Conservation (phyloP, 768 basidiomycete species). For the Trametes villosa region DNA sequence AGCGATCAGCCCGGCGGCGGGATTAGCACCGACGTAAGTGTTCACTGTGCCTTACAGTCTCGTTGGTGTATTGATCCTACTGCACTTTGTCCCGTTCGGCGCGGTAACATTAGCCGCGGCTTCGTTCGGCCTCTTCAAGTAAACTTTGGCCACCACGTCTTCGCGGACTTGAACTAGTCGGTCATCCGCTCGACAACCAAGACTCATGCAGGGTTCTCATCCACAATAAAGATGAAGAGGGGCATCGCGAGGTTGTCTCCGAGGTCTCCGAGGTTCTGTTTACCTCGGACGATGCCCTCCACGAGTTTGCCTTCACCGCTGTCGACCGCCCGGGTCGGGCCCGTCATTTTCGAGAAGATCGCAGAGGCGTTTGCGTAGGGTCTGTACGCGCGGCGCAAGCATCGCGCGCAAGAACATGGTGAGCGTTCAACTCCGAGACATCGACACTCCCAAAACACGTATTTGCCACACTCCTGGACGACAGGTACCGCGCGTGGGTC, state of each 20-base stretch:
- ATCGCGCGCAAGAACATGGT: constrained; percentile 49
- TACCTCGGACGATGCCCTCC: constrained; percentile 17
- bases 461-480: constrained; percentile 33
- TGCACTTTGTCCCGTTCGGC: constrained; percentile 49
- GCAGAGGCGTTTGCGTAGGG: constrained; percentile 41
- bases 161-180: constrained; percentile 39
- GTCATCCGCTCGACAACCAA: constrained; percentile 38
- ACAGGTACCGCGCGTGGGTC: constrained; percentile 35
- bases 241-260: constrained; percentile 26
- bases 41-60: constrained; percentile 4
- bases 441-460: constrained; percentile 36
- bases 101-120: constrained; percentile 46
- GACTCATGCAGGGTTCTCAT: constrained; percentile 38
- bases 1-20: constrained; percentile 39
- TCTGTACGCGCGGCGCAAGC: constrained; percentile 33
- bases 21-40: constrained; percentile 61
- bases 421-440: constrained; percentile 41
- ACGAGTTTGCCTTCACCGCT: constrained; percentile 26
- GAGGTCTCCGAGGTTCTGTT: constrained; percentile 26
- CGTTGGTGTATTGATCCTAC: constrained; percentile 28
- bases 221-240: constrained; percentile 35
- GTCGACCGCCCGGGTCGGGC: constrained; percentile 43
- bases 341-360: constrained; percentile 39
- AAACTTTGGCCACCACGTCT: constrained; percentile 43
- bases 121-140: constrained; percentile 44